Base-by-base conservation (phyloP, 2,329 filamentous ascomycete genomes). In the Cadophora luteo-olivacea region DNA sequence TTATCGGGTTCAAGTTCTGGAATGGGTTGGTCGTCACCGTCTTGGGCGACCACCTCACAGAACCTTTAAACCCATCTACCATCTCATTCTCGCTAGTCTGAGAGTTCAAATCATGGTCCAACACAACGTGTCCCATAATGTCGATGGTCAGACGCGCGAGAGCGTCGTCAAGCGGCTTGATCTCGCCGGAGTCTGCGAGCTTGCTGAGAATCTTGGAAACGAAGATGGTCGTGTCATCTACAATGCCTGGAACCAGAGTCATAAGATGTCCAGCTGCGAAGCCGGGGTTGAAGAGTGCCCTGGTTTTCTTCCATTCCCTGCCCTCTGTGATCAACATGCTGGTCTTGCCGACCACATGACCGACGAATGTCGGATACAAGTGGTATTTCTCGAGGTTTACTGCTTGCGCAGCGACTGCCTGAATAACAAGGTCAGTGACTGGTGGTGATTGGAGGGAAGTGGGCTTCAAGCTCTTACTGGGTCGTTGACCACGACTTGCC, bases 221-320 rank as follows among this genome's bases (percentile, higher is more conserved):
- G 29, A 72, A 72, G 24, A 74, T 67, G 2, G 58, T 33, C 11
- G 66, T 64, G 55, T 71, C 71, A 22, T 68, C 68, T 11, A 74
- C 68, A 14, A 74, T 70, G 24, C 33, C 41, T 2, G 68, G 61
- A 16, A 70, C 51, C 7, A 73, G 62, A 3, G 68, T 69, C 45
- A 65, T 54, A 8, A 72, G 64, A 64, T 74, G 66, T 3, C 24
- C 36, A 1, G 61, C 32, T 4, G 63, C 33, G 62, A 74, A 74
- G 3, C 72, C 72, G 19, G 72, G 70, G 38, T 72, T 72, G 55
- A 73, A 74, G 7, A 71, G 62, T 22, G 66, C 55, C 11, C 72
- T 68, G 19, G 65, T 58, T 19, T 57, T 63, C 52, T 68, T 73
- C 72, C 72, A 74, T 49, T 68, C 57, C 12, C 51, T 32, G 29